Base-by-base conservation (phyloP, 805 yeast species). In the Zygosaccharomyces gambellarensis region DNA sequence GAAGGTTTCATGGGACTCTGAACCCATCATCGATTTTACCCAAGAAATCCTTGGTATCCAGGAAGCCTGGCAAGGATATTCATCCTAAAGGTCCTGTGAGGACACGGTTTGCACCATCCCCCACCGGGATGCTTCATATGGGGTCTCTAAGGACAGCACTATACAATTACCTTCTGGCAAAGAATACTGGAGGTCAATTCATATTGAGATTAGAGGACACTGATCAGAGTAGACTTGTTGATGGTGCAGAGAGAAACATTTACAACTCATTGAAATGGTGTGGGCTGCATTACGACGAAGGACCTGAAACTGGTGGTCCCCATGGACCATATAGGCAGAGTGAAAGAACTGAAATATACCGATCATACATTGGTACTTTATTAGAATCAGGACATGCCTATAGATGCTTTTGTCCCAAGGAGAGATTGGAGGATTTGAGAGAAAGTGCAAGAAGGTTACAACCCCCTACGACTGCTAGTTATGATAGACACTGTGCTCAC, bases 51-150 rank as follows among this genome's bases (percentile, higher is more conserved):
- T 22, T 52, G 10, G 39, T 52, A 23, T 46, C 59, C 2, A 58
- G 50, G 45, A 56, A 55, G 36, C 59, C 60, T 4, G 36, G 41
- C 4, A 51, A 42, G 25, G 60, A 65, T 36, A 56, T 72, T 8
- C 77, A 75, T 40, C 80, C 82, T 1, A 55, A 49, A 1, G 31
- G 51, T 0, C 89, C 94, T 0, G 95, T 82, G 0, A 69, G 97
- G 55, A 87, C 98, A 1, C 71, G 99, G 55, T 94, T 94, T 68
- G 99, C 99, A 0, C 99, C 99, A 0, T 90, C 97, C 1, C 99
- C 99, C 1, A 94, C 99, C 0, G 99, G 99, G 0, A 80, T 80
- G 53, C 73, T 94, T n/a, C 99, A 94, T 64, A 65, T 94, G 51
- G 99, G 99, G 0, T 90, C 97, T 0, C 64, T 94, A 41, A 72